Evolutionary conservation across 148 eudicot species (phyloP), one percentile per base, ranked within the genome.

Genomic region (Camellia lanceoleosa): DNA sequence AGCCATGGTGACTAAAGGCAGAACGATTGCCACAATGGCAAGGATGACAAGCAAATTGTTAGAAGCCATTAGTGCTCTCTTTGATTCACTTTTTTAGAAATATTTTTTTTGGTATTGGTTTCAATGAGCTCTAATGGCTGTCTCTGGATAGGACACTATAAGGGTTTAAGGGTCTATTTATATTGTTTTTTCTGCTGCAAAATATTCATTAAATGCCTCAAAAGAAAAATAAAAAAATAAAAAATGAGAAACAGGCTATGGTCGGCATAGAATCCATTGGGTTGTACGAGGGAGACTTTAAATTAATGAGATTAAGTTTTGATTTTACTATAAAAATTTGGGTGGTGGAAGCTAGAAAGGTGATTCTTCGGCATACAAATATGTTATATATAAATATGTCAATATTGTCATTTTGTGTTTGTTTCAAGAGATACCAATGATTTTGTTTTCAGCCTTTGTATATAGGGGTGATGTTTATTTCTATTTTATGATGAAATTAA

Each of bases 1-100:
- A 18, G 80, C 72, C 73, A 58, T 14, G 64, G 80, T 68, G 71
- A 60, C 64, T 7, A 65, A 55, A 3, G 68, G 79, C 43, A 76
- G 79, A 19, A 62, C 13, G 10, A 68, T 54, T 3, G 18, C 56
- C 8, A 69, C 47, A 54, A 68, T 7, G 54, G 74, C 64, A 7
- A 68, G 23, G 20, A 64, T 19, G 63, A 68, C 64, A 2, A 67
- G 41, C 15, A 68, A 38, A 23, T 60, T 73, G 18, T 80, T 71
- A 0, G 68, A 80, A 54, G 68, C 49, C 59, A 51, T 77, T 18
- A 19, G 19, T n/a, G 7, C 51, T 61, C 65, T 18, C 2, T 15
- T 30, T 61, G 65, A 61, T 16, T 61, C 23, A 19, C 20, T 19
- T 61, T 61, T 3, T 0, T 30, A 30, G 30, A 30, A 61, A 19